Conservation (phyloP, 2,329 filamentous ascomycete species). For the Claviceps africana region DNA sequence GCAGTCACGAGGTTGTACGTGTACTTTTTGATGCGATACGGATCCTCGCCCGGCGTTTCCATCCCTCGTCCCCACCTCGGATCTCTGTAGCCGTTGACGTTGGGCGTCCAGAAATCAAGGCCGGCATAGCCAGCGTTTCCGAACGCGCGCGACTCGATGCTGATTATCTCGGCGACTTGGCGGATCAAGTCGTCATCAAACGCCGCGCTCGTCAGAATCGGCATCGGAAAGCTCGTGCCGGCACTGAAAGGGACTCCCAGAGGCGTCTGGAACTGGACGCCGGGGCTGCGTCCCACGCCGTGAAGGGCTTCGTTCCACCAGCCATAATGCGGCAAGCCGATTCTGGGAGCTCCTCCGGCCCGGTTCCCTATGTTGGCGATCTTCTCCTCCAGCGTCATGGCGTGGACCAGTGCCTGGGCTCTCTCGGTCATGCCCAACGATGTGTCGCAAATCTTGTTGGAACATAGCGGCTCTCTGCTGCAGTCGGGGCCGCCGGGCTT, state of each 20-base stretch:
- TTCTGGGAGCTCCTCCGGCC: constrained; percentile 18
- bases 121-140: constrained; percentile 43
- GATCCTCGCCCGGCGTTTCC: constrained; percentile 47
- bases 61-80: constrained; percentile 49
- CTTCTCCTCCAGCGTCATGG: not conserved
- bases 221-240: constrained; percentile 52
- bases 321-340: constrained; percentile 44
- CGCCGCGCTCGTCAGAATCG: constrained; percentile 46
- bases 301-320: constrained; percentile 52
- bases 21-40: constrained; percentile 34
- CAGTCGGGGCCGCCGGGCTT: constrained; percentile 10
- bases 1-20: constrained; percentile 17
- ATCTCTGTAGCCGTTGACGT: constrained; percentile 52
- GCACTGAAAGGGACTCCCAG: constrained; percentile 29
- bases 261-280: constrained; percentile 9
- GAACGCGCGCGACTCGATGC: constrained; percentile 50
- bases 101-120: constrained; percentile 50
- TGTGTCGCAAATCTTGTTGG: constrained; percentile 31
- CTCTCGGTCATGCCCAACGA: constrained; percentile 15
- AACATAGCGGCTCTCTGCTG: constrained; percentile 13
- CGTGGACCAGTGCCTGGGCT: constrained; percentile 17
- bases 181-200: constrained; percentile 50
- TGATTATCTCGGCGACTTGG: constrained; percentile 39
- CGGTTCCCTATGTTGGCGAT: constrained; percentile 2
- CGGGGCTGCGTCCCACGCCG: constrained; percentile 35